Percentiles rank a stretch among this genome's conserved stretches.
Conservation (phyloP, 371 early-diverging fungal species). For the Actinomortierella ambigua region DNA sequence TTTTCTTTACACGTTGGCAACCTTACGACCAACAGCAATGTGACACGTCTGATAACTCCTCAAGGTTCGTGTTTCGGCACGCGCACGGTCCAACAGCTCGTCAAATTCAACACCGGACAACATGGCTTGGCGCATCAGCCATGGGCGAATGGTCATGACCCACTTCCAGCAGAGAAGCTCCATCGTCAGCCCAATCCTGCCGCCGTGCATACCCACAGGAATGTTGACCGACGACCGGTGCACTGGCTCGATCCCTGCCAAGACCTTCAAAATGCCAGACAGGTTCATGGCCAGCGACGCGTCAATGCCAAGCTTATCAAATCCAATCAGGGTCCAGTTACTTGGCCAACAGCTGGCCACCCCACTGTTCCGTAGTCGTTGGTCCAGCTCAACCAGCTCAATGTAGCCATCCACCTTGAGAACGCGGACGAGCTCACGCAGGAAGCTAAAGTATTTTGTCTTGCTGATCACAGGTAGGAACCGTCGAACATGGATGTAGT, state of each 20-base stretch:
- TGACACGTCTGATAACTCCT: conserved; percentile 41
- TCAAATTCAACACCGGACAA: conserved; percentile 41
- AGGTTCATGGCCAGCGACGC: conserved; percentile 37
- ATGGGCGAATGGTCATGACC: conserved; percentile 30
- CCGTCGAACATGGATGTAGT: conserved; percentile 41
- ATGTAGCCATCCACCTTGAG: conserved; percentile 40
- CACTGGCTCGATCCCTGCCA: conserved; percentile 26
- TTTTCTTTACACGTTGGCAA: not conserved
- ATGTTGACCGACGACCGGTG: conserved; percentile 35
- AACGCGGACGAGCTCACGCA: conserved; percentile 34
- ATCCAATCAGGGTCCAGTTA: conserved; percentile 43
- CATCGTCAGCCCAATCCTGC: conserved; percentile 29
- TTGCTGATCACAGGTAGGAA: conserved; percentile 43
- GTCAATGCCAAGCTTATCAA: conserved; percentile 43
- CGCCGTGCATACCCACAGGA: conserved; percentile 44
- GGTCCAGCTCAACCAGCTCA: conserved; percentile 40
- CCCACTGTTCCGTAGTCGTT: conserved; percentile 28
- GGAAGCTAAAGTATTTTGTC: conserved; percentile 37
- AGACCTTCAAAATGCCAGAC: conserved; percentile 32
- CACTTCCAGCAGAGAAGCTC: conserved; percentile 32
- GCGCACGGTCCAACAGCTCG: conserved; percentile 37
- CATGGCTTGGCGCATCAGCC: conserved; percentile 46
- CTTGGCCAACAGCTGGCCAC: conserved; percentile 45
- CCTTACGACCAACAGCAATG: conserved; percentile 40
- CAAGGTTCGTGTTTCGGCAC: conserved; percentile 24